Conservation (phyloP, 352 stramenopile species). For the Pythium vanterpoolii region DNA sequence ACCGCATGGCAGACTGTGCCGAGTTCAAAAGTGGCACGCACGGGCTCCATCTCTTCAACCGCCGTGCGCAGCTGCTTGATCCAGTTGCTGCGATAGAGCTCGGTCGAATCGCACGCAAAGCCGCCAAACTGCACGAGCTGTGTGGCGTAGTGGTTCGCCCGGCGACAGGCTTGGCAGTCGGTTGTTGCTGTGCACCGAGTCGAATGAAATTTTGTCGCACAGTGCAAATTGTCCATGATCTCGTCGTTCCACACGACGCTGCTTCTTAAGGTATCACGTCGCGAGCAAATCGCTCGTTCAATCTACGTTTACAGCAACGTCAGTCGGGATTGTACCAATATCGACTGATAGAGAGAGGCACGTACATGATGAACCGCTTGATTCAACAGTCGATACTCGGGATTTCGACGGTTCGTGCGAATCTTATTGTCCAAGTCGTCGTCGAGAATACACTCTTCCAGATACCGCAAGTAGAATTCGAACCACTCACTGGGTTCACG, state of each 20-base stretch:
- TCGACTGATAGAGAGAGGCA: not conserved
- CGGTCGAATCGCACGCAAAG: constrained; percentile 54
- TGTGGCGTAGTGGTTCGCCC: constrained; percentile 57
- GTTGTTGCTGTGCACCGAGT: constrained; percentile 27
- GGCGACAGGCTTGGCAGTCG: constrained; percentile 77
- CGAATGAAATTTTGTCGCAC: constrained; percentile 39
- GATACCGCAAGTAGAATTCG: constrained; percentile 76
- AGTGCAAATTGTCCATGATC: constrained; percentile 53
- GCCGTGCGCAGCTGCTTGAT: constrained; percentile 49
- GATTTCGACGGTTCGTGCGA: constrained; percentile 29
- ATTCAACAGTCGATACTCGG: constrained; percentile 45
- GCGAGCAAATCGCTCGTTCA: constrained; percentile 67
- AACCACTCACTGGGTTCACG: constrained; percentile 80
- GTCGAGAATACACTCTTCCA: constrained; percentile 72
- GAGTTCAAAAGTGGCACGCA: constrained; percentile 53
- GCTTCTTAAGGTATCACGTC: constrained; percentile 60
- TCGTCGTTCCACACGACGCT: constrained; percentile 69
- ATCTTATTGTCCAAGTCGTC: constrained; percentile 59
- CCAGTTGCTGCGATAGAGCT: constrained; percentile 68
- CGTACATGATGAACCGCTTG: constrained; percentile 62
- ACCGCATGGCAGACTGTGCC: constrained; percentile 80
- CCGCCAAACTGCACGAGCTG: constrained; percentile 55
- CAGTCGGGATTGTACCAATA: not conserved
- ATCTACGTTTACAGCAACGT: constrained; percentile 34
- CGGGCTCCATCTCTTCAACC: constrained; percentile 27